Evolutionary conservation across 2,329 filamentous ascomycete species (phyloP).

Genomic region (Epichloe amarillans): DNA sequence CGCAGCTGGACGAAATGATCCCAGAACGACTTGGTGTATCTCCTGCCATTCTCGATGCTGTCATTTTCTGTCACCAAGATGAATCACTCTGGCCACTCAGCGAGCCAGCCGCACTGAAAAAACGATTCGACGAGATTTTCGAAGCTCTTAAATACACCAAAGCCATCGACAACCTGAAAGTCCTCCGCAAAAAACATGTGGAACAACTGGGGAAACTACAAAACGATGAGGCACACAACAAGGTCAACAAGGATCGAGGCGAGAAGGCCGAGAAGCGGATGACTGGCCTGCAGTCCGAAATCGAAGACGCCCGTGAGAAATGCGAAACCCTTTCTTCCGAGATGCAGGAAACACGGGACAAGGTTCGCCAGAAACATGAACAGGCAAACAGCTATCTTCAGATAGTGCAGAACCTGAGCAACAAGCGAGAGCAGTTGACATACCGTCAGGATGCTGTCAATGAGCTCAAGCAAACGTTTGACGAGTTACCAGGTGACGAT

Average conservation of each 20-base stretch:
- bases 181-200: slow-evolving; percentile 75
- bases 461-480: slow-evolving; percentile 57
- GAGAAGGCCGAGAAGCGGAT: slow-evolving; percentile 56
- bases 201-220: slow-evolving; percentile 61
- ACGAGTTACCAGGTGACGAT: slow-evolving; percentile 68
- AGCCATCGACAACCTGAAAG: slow-evolving; percentile 88
- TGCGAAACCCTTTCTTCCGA: slow-evolving; percentile 44
- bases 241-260: slow-evolving; percentile 73
- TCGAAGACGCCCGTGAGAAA: slow-evolving; percentile 46
- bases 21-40: slow-evolving; percentile 82
- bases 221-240: slow-evolving; percentile 62
- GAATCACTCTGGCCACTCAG: slow-evolving; percentile 96
- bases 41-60: slow-evolving; percentile 76
- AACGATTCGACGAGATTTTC: slow-evolving; percentile 94
- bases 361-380: slow-evolving; percentile 53
- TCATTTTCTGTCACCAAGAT: slow-evolving; percentile 98
- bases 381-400: slow-evolving; percentile 61
- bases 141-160: slow-evolving; percentile 96
- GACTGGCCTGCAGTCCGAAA: slow-evolving; percentile 50
- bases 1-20: slow-evolving; percentile 72
- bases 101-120: slow-evolving; percentile 73
- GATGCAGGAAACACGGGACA: slow-evolving; percentile 44
- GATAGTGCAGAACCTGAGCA: slow-evolving; percentile 61
- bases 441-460: slow-evolving; percentile 58
- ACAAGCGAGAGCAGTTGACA: slow-evolving; percentile 61